A percentile compares a stretch with the other conserved stretches of the same genome.
Conservation (phyloP, 129 eudicot genomes). For the Heracleum sosnowskyi region DNA sequence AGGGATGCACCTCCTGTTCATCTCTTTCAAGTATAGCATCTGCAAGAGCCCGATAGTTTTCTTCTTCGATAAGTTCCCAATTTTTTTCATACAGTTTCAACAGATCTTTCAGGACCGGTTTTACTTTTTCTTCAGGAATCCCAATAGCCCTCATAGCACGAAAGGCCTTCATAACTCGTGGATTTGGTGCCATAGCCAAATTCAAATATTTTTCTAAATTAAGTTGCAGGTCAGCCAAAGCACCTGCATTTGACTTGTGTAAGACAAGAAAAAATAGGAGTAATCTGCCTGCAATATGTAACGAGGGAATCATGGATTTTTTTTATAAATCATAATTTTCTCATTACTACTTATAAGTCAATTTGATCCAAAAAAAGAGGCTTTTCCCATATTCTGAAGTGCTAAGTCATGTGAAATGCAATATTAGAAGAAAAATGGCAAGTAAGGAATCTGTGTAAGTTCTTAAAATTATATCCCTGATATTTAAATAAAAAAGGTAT, state of each 20-base stretch:
- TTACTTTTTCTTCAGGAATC: conserved; percentile 61
- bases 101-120: conserved; percentile 71
- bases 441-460: neutral
- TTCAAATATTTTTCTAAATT: neutral
- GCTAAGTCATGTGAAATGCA: neutral
- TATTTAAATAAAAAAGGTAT: neutral
- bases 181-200: conserved; percentile 38
- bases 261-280: neutral
- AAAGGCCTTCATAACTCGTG: conserved; percentile 59
- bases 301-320: neutral
- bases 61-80: conserved; percentile 87
- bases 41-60: conserved; percentile 83
- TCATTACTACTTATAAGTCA: too few species aligned
- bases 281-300: neutral
- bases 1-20: conserved; percentile 37
- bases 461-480: neutral
- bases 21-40: conserved; percentile 85
- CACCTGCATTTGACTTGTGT: conserved; percentile 11
- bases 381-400: neutral
- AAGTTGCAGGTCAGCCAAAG: neutral
- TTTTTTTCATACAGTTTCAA: conserved; percentile 69
- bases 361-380: too few species aligned
- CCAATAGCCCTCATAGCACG: conserved; percentile 77
- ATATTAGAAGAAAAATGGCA: neutral
- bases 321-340: neutral